Conservation (phyloP, 805 yeast genomes). For the Soucietia sequanensis region DNA sequence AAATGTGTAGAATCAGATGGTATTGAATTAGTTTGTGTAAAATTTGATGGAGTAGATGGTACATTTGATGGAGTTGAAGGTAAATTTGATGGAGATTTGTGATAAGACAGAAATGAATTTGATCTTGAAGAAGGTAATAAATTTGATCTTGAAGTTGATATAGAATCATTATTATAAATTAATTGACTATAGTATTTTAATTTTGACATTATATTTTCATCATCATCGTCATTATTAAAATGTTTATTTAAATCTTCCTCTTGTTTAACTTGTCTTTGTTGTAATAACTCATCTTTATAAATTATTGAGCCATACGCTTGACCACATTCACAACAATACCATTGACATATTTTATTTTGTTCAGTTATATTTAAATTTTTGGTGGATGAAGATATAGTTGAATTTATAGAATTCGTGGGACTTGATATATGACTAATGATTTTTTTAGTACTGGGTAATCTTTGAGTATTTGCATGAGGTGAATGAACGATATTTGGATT, state of each 20-base stretch:
- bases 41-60: background rate
- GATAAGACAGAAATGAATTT: constrained; percentile 6
- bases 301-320: constrained; percentile 34
- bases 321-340: constrained; percentile 44
- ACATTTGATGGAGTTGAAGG: constrained; percentile 1
- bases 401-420: too few relatives aligned
- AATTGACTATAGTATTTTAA: constrained; percentile 26
- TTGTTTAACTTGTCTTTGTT: background rate
- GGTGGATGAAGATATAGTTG: too few relatives aligned
- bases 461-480: too few relatives aligned
- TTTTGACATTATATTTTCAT: constrained; percentile 9
- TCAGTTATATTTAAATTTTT: too few relatives aligned
- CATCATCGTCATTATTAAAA: constrained; percentile 4
- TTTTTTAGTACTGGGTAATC: too few relatives aligned
- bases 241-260: constrained; percentile 1
- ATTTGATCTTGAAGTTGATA: too few relatives aligned
- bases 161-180: too few relatives aligned
- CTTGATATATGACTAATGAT: too few relatives aligned
- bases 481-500: too few relatives aligned
- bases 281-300: constrained; percentile 11
- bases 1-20: too few relatives aligned
- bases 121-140: constrained; percentile 1
- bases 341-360: constrained; percentile 33
- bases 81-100: constrained; percentile 2
- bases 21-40: background rate